These are phyloP conservation scores for Corylus avellana DNA, from an alignment of 306 rosid genomes.

Conservation along the genomic window DNA sequence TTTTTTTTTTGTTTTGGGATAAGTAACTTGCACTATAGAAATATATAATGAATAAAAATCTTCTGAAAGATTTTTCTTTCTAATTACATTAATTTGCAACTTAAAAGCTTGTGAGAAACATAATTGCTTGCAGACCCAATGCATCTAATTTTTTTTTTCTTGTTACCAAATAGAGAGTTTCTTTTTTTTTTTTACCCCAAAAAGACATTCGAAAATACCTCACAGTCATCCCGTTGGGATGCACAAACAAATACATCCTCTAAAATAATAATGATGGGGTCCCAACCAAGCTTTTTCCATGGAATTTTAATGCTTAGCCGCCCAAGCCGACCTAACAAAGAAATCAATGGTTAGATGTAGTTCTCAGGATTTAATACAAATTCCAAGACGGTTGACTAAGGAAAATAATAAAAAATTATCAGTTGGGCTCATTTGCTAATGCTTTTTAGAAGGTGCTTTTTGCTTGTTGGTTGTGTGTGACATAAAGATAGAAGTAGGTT, in stretches of 20 bases:
- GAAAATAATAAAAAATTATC: not conserved
- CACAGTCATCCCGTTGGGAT: conserved; percentile 82
- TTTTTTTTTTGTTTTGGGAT: too few relatives aligned
- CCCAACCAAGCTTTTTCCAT: conserved; percentile 97
- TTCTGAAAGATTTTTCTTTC: not conserved
- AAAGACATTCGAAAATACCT: conserved; percentile 48
- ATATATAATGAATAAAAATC: conserved; percentile 4
- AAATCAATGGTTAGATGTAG: conserved; percentile 18
- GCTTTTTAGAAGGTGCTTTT: too few relatives aligned
- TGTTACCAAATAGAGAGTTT: not conserved
- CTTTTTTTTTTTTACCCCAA: not conserved
- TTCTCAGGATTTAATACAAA: conserved; percentile 20
- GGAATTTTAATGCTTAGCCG: conserved; percentile 95
- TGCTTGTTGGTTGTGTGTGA: too few relatives aligned
- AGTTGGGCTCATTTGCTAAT: too few relatives aligned
- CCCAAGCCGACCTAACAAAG: conserved; percentile 77
- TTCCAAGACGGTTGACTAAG: not conserved
- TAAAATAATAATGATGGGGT: conserved; percentile 72
- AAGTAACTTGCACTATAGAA: not conserved
- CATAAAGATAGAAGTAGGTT: too few relatives aligned
- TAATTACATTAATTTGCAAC: conserved; percentile 9
- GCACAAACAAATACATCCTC: conserved; percentile 84
- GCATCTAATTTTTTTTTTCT: not conserved
- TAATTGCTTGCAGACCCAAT: not conserved
- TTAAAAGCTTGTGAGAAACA: not conserved